phyloP scores from a whole-genome alignment of 2,329 filamentous ascomycete species.

The Pestalotiopsis sp. region DNA sequence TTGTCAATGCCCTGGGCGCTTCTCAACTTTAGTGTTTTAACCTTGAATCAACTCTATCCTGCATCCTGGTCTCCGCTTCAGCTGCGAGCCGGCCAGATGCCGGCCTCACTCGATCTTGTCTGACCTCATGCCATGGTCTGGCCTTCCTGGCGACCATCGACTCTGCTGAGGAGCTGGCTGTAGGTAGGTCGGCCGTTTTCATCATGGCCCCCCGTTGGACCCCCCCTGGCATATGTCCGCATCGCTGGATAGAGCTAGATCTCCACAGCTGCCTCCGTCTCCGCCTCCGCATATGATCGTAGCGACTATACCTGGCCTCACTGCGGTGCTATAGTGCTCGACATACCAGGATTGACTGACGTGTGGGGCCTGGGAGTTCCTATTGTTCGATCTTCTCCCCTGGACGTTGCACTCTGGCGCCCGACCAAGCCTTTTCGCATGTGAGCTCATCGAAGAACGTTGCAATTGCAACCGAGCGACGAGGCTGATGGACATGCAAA shows the following conservation, averaged over 20 bases:
- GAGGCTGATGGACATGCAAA: neutral
- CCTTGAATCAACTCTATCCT: conserved; percentile 10
- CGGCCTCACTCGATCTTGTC: conserved; percentile 5
- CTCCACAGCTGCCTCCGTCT: neutral
- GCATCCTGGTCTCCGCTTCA: neutral
- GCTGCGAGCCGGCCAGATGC: neutral
- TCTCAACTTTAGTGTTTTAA: neutral
- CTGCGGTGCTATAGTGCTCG: neutral
- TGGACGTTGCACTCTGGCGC: neutral
- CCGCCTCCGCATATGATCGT: neutral
- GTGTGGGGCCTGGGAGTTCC: neutral
- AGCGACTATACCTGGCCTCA: neutral
- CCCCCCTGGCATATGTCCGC: neutral
- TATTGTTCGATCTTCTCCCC: neutral
- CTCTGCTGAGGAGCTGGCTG: neutral
- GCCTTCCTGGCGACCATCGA: neutral
- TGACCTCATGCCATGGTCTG: neutral
- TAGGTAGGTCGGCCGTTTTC: neutral
- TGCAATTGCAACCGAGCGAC: neutral
- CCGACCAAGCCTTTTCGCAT: neutral
- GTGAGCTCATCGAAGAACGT: neutral
- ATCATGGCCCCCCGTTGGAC: neutral
- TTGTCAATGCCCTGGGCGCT: conserved; percentile 1
- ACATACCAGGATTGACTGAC: neutral
- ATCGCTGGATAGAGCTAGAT: neutral